phyloP scores from a whole-genome alignment of 2,329 filamentous ascomycete genomes.

The Fusarium globosum region DNA sequence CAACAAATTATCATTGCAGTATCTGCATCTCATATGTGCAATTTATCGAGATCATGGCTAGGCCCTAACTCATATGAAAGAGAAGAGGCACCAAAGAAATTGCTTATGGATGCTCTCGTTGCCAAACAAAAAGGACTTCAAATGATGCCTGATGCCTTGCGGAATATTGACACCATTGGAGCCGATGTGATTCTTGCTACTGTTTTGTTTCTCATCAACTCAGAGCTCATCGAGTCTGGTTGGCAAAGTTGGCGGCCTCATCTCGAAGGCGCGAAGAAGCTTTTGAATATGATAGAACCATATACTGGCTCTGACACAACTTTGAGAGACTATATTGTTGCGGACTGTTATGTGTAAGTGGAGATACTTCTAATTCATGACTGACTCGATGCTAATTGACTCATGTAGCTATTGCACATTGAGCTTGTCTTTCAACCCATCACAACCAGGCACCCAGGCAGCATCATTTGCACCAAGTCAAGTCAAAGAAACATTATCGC shows the following conservation, averaged over 20 bases:
- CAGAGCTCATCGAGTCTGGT: constrained; percentile 61
- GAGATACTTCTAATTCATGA: background rate
- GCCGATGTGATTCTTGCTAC: constrained; percentile 57
- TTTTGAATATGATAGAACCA: constrained; percentile 55
- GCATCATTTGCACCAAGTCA: constrained; percentile 50
- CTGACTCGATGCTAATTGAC: background rate
- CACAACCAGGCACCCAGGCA: constrained; percentile 43
- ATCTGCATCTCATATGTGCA: constrained; percentile 60
- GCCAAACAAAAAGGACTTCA: constrained; percentile 58
- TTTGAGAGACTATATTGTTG: constrained; percentile 57
- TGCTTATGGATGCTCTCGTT: constrained; percentile 55
- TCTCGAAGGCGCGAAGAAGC: constrained; percentile 56
- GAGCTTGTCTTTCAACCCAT: constrained; percentile 55
- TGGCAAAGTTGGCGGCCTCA: constrained; percentile 59
- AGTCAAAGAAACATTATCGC: constrained; percentile 51
- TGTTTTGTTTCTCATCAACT: constrained; percentile 61
- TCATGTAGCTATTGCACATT: constrained; percentile 55
- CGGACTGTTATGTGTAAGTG: constrained; percentile 59
- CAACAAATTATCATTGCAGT: constrained; percentile 60
- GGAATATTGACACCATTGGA: constrained; percentile 50
- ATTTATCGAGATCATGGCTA: constrained; percentile 40
- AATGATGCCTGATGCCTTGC: constrained; percentile 54
- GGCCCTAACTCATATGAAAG: constrained; percentile 46
- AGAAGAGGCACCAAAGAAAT: constrained; percentile 42
- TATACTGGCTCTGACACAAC: constrained; percentile 47